phyloP scores from a whole-genome alignment of 2,329 filamentous ascomycete species.

The Ophiobolus disseminans region DNA sequence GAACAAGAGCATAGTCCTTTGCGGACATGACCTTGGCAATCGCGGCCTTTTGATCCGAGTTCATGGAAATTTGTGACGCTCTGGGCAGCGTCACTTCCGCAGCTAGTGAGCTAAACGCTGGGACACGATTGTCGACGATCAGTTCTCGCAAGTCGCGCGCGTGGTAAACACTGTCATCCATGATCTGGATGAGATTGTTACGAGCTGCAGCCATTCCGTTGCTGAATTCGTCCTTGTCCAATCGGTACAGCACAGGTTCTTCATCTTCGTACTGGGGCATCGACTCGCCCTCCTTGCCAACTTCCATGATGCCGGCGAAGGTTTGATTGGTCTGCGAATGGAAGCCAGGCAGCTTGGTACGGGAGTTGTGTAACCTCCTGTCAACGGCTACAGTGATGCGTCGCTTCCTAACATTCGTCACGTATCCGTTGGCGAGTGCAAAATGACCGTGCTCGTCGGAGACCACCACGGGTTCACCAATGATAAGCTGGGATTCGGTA shows the following conservation, averaged over 20 bases:
- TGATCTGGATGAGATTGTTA: slow-evolving; percentile 91
- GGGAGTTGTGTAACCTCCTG: slow-evolving; percentile 83
- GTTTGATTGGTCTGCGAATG: slow-evolving; percentile 78
- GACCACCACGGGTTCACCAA: slow-evolving; percentile 93
- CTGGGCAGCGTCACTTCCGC: slow-evolving; percentile 66
- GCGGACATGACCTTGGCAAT: slow-evolving; percentile 97
- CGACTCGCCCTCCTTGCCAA: slow-evolving; percentile 62
- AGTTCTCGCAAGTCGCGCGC: slow-evolving; percentile 76
- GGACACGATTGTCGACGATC: slow-evolving; percentile 77
- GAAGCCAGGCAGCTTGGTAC: slow-evolving; percentile 77
- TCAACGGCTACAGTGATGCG: slow-evolving; percentile 90
- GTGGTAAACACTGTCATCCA: slow-evolving; percentile 78
- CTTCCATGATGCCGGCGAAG: slow-evolving; percentile 92
- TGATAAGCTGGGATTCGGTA: slow-evolving; percentile 82
- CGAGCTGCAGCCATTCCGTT: slow-evolving; percentile 95
- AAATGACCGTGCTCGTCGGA: slow-evolving; percentile 96
- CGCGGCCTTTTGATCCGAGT: slow-evolving; percentile 83
- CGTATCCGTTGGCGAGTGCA: slow-evolving; percentile 89
- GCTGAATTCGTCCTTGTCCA: slow-evolving; percentile 98
- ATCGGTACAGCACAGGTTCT: slow-evolving; percentile 73
- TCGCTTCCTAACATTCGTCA: slow-evolving; percentile 76
- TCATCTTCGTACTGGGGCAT: slow-evolving; percentile 49
- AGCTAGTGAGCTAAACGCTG: slow-evolving; percentile 72
- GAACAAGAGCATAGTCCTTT: slow-evolving; percentile 92
- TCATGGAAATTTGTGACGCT: slow-evolving; percentile 70